Percentiles rank a stretch among this genome's conserved stretches.
Evolutionary conservation across 768 basidiomycete genomes (phyloP).

Genomic region (Panaeolus papilionaceus): DNA sequence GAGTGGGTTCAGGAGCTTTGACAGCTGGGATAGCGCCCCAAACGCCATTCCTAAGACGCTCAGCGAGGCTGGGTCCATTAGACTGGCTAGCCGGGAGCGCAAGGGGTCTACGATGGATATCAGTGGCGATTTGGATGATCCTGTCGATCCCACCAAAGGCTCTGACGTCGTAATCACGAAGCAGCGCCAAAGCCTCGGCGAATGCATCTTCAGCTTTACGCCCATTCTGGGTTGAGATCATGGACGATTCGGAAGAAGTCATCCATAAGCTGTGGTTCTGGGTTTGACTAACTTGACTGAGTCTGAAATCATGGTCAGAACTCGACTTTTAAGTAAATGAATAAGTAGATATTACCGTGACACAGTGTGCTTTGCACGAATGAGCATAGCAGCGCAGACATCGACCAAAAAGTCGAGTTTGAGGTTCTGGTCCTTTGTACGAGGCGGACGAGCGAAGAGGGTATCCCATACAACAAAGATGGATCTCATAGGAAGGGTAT

Average conservation of each 20-base stretch:
- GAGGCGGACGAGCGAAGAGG: constrained; percentile 64
- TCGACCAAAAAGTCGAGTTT: constrained; percentile 77
- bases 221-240: constrained; percentile 50
- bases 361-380: constrained; percentile 59
- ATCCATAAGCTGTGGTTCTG: constrained; percentile 58
- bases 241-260: constrained; percentile 46
- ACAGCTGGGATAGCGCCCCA: constrained; percentile 8
- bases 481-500: constrained; percentile 70
- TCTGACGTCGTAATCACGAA: constrained; percentile 70
- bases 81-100: constrained; percentile 35
- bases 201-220: constrained; percentile 68
- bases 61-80: constrained; percentile 53
- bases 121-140: constrained; percentile 69
- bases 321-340: background rate
- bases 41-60: constrained; percentile 46
- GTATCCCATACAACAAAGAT: constrained; percentile 75
- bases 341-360: constrained; percentile 49
- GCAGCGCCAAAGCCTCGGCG: constrained; percentile 65
- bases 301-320: constrained; percentile 40
- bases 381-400: constrained; percentile 72
- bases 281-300: constrained; percentile 53
- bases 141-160: constrained; percentile 73
- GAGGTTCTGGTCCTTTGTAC: constrained; percentile 59
- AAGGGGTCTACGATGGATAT: constrained; percentile 59
- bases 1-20: constrained; percentile 43